phyloP scores from a whole-genome alignment of 2,329 filamentous ascomycete species.

The Colletotrichum spaethianum region DNA sequence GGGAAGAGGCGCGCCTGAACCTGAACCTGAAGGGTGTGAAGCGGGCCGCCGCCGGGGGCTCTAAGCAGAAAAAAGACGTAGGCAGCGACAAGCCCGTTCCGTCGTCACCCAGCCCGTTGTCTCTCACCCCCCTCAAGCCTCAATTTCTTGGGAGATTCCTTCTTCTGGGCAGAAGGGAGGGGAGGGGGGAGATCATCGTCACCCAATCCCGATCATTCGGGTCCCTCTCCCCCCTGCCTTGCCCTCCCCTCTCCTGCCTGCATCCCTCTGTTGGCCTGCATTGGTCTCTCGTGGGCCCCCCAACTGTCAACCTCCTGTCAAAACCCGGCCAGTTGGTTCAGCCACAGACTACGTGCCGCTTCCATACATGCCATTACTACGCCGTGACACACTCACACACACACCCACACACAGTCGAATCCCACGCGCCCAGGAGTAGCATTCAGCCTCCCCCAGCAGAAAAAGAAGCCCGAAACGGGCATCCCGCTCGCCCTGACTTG shows the following conservation, averaged over 20 bases:
- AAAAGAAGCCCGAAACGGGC: conserved; percentile 14
- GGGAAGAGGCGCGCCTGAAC: background rate
- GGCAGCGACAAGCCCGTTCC: background rate
- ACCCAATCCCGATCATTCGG: conserved; percentile 5
- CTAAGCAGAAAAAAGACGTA: background rate
- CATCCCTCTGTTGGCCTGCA: too few relatives aligned
- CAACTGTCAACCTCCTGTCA: background rate
- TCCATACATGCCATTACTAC: background rate
- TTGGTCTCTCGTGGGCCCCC: background rate
- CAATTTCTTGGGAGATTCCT: background rate
- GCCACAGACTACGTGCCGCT: background rate
- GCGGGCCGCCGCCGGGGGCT: background rate
- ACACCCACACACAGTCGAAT: background rate
- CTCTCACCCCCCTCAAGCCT: background rate
- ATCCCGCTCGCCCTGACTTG: background rate
- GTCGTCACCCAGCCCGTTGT: background rate
- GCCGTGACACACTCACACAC: background rate
- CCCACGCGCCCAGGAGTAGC: conserved; percentile 2
- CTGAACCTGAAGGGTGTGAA: background rate
- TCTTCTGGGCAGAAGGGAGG: background rate
- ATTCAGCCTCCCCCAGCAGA: background rate
- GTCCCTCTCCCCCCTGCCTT: background rate
- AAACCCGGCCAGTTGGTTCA: background rate
- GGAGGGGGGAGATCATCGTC: background rate
- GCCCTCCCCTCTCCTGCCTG: background rate